These are phyloP conservation scores for Diutina neorugosa DNA, from an alignment of 1,139 yeast genomes.

Conservation along the genomic window DNA sequence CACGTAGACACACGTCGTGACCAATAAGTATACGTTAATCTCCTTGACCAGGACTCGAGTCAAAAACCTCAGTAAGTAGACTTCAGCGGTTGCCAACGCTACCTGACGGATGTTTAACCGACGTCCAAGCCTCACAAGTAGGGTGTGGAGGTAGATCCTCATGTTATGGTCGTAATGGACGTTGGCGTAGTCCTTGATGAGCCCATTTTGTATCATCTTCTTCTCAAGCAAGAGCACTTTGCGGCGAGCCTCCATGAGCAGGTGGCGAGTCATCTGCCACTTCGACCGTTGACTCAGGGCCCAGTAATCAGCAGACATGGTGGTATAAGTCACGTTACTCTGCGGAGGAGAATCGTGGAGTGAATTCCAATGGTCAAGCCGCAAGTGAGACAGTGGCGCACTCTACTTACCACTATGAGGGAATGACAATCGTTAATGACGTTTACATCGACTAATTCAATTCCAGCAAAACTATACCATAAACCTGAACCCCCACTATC, in stretches of 20 bases:
- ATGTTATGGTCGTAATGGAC: slow-evolving; percentile 47
- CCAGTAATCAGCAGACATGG: slow-evolving; percentile 40
- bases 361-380: no score
- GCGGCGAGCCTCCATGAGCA: slow-evolving; percentile 28
- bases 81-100: slow-evolving; percentile 81
- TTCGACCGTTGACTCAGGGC: slow-evolving; percentile 29
- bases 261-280: slow-evolving; percentile 31
- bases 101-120: slow-evolving; percentile 68
- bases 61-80: slow-evolving; percentile 65
- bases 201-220: slow-evolving; percentile 35
- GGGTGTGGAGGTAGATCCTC: slow-evolving; percentile 57
- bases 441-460: no score
- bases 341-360: no score
- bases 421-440: no score
- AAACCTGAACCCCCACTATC: no score
- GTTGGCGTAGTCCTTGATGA: slow-evolving; percentile 30
- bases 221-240: slow-evolving; percentile 27
- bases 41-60: slow-evolving; percentile 67
- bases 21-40: slow-evolving; percentile 66
- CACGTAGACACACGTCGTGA: slow-evolving; percentile 76
- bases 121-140: slow-evolving; percentile 67
- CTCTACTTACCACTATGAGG: no score
- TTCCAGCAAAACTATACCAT: no score
- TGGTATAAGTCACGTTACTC: neutral
- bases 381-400: no score